phyloP scores from a whole-genome alignment of 345 rosid species.

The Bruguiera gymnorhiza region DNA sequence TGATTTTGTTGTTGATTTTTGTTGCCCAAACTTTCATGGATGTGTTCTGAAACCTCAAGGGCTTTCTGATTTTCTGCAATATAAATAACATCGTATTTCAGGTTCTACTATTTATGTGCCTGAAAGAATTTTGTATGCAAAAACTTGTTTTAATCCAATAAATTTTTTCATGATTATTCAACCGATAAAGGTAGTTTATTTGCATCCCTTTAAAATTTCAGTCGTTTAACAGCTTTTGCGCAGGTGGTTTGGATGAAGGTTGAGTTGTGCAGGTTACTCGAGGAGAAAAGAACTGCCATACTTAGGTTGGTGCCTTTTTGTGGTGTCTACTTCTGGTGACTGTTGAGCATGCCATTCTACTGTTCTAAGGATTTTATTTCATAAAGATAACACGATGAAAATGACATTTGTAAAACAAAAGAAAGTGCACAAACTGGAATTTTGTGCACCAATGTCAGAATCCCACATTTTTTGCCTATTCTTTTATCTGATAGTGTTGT shows the following conservation, averaged over 20 bases:
- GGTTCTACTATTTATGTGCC: no score
- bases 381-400: neutral
- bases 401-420: neutral
- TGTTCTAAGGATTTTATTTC: neutral
- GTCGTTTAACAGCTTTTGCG: conserved; percentile 44
- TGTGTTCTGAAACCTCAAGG: no score
- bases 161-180: no score
- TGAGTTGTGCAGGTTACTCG: conserved; percentile 74
- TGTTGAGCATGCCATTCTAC: conserved; percentile 1
- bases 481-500: neutral
- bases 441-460: neutral
- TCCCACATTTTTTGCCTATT: conserved; percentile 1
- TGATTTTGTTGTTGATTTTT: no score
- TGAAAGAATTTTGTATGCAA: no score
- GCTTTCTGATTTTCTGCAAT: no score
- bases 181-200: conserved; percentile 4
- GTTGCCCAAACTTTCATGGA: no score
- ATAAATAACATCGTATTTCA: no score
- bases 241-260: conserved; percentile 93
- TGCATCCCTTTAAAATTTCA: conserved; percentile 49
- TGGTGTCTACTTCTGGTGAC: conserved; percentile 8
- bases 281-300: conserved; percentile 79
- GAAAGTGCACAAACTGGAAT: neutral
- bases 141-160: no score
- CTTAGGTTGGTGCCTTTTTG: conserved; percentile 57